Evolutionary conservation across 305 asterid genomes (phyloP).

Genomic region (Fraxinus sp.): DNA sequence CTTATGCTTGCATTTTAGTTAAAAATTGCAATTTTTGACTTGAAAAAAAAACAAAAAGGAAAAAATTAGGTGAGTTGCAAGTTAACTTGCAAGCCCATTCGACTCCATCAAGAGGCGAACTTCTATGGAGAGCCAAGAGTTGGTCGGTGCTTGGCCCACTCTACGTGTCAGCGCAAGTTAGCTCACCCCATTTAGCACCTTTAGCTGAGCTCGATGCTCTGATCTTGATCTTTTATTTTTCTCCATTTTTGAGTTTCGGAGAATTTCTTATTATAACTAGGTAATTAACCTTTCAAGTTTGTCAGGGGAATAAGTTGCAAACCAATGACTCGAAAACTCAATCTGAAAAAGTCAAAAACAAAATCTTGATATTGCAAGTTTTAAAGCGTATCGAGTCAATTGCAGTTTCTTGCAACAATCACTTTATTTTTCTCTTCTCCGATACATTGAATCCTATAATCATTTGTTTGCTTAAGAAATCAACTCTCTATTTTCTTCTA

Average conservation of each 20-base stretch:
- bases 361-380: not conserved
- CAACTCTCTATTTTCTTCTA: constrained; percentile 2
- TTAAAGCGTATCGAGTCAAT: not conserved
- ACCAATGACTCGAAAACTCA: not conserved
- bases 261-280: not conserved
- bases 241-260: not conserved
- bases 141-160: not conserved
- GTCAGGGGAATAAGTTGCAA: not conserved
- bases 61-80: too few relatives aligned
- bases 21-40: too few relatives aligned
- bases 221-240: not conserved
- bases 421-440: not conserved
- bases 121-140: not conserved
- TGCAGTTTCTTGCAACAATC: constrained; percentile 17
- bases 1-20: too few relatives aligned
- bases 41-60: too few relatives aligned
- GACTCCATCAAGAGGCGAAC: too few relatives aligned
- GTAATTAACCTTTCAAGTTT: not conserved
- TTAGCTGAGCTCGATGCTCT: not conserved
- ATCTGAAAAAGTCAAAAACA: not conserved
- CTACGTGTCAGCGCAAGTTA: not conserved
- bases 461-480: constrained; percentile 31
- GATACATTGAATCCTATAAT: constrained; percentile 19
- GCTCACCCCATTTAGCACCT: not conserved
- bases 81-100: too few relatives aligned